These are phyloP conservation scores for Solanum bulbocastanum DNA, from an alignment of 257 asterid genomes.

Conservation along the genomic window DNA sequence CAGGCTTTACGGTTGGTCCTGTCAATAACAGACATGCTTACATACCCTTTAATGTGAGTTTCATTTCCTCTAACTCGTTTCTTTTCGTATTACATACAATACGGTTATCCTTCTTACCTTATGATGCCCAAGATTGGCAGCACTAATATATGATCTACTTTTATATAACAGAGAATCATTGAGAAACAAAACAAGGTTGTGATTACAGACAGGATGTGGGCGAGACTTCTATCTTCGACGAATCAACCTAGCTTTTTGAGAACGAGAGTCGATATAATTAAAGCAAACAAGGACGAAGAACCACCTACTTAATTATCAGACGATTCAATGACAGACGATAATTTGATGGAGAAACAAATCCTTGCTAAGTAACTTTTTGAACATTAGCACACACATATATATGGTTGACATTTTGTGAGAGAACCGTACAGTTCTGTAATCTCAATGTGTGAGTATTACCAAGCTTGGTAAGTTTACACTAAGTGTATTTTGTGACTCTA, in stretches of 20 bases:
- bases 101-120: neutral
- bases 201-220: constrained; percentile 99
- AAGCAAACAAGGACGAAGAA: constrained; percentile 19
- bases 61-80: neutral
- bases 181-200: constrained; percentile 69
- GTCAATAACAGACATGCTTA: constrained; percentile 65
- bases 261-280: constrained; percentile 7
- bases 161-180: constrained; percentile 35
- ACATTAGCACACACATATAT: neutral
- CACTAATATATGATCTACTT: neutral
- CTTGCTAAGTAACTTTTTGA: neutral
- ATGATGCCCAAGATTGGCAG: neutral
- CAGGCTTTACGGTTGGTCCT: constrained; percentile 70
- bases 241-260: constrained; percentile 86
- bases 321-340: neutral
- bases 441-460: neutral
- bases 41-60: constrained; percentile 78
- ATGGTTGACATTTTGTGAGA: neutral
- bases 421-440: neutral
- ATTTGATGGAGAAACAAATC: neutral
- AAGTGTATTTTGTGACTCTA: neutral
- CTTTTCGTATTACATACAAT: neutral
- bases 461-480: neutral
- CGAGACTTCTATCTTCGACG: constrained; percentile 79
- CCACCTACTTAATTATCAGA: constrained; percentile 17